These are phyloP conservation scores for Lactarius indigo DNA, from an alignment of 768 basidiomycete species.

Conservation along the genomic window DNA sequence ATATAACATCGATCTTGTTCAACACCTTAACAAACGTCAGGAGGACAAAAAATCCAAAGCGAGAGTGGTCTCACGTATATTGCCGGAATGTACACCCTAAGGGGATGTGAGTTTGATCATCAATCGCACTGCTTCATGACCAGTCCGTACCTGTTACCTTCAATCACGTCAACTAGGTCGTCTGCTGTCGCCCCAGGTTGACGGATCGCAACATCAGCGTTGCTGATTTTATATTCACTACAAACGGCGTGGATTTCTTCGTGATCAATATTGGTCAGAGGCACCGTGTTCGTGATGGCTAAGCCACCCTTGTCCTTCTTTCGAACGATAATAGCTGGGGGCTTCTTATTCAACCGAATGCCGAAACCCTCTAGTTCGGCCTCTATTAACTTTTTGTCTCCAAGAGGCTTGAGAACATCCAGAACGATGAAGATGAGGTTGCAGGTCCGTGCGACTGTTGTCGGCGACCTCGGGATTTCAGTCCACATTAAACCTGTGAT, in stretches of 20 bases:
- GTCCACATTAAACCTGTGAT: constrained; percentile 1
- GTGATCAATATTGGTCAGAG: constrained; percentile 90
- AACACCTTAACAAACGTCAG: constrained; percentile 49
- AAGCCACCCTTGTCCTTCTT: constrained; percentile 91
- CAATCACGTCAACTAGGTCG: constrained; percentile 95
- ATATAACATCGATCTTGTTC: constrained; percentile 97
- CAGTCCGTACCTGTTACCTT: constrained; percentile 80
- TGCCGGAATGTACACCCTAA: constrained; percentile 88
- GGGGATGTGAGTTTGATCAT: background rate
- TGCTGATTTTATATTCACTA: constrained; percentile 88
- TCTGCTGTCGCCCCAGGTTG: constrained; percentile 91
- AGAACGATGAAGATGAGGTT: constrained; percentile 98
- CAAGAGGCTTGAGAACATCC: constrained; percentile 97
- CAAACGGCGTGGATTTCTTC: constrained; percentile 95
- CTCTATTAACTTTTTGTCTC: constrained; percentile 91
- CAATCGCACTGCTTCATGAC: background rate
- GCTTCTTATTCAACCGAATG: constrained; percentile 91
- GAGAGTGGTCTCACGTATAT: constrained; percentile 60
- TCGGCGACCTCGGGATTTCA: constrained; percentile 14
- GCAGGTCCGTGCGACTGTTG: constrained; percentile 90
- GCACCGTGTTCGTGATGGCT: constrained; percentile 94
- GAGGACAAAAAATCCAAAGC: background rate
- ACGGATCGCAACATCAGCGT: constrained; percentile 88
- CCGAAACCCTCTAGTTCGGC: constrained; percentile 96
- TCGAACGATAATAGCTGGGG: constrained; percentile 80